These are phyloP conservation scores for Pichia deserticola DNA, from an alignment of 805 yeast species.

Conservation along the genomic window DNA sequence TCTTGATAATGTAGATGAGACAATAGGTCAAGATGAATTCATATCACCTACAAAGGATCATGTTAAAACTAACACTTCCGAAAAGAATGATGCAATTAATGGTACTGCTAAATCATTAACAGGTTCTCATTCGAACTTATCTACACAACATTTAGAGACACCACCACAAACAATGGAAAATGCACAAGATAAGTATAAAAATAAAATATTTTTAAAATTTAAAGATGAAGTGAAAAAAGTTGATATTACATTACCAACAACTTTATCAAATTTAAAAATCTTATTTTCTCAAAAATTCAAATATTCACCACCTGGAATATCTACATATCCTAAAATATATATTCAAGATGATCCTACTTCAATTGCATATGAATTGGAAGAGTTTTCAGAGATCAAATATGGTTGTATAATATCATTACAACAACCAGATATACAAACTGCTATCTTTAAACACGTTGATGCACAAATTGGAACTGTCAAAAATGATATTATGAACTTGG, in stretches of 20 bases:
- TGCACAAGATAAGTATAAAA: not conserved
- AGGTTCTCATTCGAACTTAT: not conserved
- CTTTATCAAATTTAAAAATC: constrained; percentile 51
- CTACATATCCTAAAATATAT: constrained; percentile 68
- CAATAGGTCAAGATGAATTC: not conserved
- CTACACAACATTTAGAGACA: no score
- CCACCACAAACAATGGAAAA: no score
- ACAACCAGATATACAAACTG: constrained; percentile 32
- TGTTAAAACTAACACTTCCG: no score
- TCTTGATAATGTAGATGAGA: not conserved
- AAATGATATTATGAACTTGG: constrained; percentile 23
- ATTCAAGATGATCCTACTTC: constrained; percentile 53
- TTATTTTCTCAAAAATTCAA: constrained; percentile 84
- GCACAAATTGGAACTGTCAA: constrained; percentile 21
- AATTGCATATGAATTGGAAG: constrained; percentile 77
- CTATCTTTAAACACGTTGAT: constrained; percentile 22
- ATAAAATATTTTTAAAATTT: constrained; percentile 41
- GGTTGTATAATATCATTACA: constrained; percentile 57
- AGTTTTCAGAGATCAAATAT: constrained; percentile 50
- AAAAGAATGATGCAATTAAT: not conserved
- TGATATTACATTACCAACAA: constrained; percentile 35
- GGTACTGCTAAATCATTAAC: constrained; percentile 1
- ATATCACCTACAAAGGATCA: no score
- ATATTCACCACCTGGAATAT: constrained; percentile 48
- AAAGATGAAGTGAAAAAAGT: constrained; percentile 52